Evolutionary conservation across 1,284 basidiomycete species (phyloP).

Genomic region (Meripilus lineatus): DNA sequence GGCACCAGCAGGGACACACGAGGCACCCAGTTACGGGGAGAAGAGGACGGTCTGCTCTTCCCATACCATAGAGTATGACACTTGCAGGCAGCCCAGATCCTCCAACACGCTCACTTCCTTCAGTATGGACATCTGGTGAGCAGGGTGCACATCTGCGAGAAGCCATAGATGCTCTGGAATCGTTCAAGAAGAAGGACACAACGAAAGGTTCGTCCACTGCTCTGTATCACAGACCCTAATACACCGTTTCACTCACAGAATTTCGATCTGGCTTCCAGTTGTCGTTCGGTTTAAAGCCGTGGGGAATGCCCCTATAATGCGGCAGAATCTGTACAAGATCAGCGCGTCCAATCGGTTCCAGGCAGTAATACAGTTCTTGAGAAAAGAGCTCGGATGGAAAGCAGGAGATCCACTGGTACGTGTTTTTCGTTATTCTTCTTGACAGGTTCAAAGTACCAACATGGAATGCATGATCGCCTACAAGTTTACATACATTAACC

Average conservation of each 20-base stretch:
- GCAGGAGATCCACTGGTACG: slow-evolving; percentile 83
- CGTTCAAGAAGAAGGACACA: slow-evolving; percentile 80
- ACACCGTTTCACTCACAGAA: neutral
- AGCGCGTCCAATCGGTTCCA: slow-evolving; percentile 94
- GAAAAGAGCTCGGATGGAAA: slow-evolving; percentile 90
- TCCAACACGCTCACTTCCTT: slow-evolving; percentile 31
- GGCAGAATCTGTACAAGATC: slow-evolving; percentile 97
- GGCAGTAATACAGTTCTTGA: slow-evolving; percentile 90
- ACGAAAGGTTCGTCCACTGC: slow-evolving; percentile 60
- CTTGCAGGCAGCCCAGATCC: slow-evolving; percentile 35
- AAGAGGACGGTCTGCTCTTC: too few relatives aligned
- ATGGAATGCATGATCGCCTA: too few relatives aligned
- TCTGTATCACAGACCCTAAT: neutral
- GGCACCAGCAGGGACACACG: too few relatives aligned
- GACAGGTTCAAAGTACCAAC: too few relatives aligned
- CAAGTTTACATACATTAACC: slow-evolving; percentile 97
- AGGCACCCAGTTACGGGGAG: too few relatives aligned
- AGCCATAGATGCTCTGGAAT: slow-evolving; percentile 68
- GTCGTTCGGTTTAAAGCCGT: slow-evolving; percentile 98
- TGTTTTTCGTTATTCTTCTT: slow-evolving; percentile 13
- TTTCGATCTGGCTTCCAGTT: slow-evolving; percentile 44
- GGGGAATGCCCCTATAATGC: slow-evolving; percentile 99
- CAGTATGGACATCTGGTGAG: slow-evolving; percentile 42
- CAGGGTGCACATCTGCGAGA: slow-evolving; percentile 42
- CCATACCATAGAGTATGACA: too few relatives aligned